A percentile compares a stretch with the other conserved stretches of the same genome.
Evolutionary conservation across 2,329 filamentous ascomycete genomes (phyloP).

Genomic region (Penicillium brasilianum): DNA sequence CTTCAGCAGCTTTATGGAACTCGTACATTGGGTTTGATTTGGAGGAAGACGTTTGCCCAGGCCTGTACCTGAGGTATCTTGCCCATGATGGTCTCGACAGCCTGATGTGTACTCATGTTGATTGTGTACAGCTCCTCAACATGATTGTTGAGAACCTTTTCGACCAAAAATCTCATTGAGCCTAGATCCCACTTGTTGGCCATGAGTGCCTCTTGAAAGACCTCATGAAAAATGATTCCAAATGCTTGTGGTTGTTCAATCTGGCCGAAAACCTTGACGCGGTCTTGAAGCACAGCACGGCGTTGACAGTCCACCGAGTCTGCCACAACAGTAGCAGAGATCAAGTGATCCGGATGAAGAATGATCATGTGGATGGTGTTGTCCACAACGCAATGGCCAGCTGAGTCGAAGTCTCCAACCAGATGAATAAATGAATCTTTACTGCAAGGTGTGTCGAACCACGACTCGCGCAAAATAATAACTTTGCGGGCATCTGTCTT

Average conservation of each 20-base stretch:
- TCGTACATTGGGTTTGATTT: conserved; percentile 68
- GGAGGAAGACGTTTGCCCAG: conserved; percentile 85
- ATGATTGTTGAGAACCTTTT: conserved; percentile 73
- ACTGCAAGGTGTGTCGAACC: conserved; percentile 79
- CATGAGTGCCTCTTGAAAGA: conserved; percentile 89
- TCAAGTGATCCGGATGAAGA: conserved; percentile 90
- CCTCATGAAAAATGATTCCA: conserved; percentile 89
- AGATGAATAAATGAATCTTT: conserved; percentile 82
- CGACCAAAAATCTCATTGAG: conserved; percentile 71
- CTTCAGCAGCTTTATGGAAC: conserved; percentile 1
- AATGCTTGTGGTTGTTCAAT: conserved; percentile 83
- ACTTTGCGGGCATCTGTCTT: conserved; percentile 67
- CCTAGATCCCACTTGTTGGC: conserved; percentile 77
- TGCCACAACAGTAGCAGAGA: conserved; percentile 94
- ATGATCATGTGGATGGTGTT: conserved; percentile 86
- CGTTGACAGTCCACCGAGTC: conserved; percentile 93
- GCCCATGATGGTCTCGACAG: conserved; percentile 77
- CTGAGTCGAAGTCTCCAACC: conserved; percentile 73
- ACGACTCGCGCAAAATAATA: conserved; percentile 81
- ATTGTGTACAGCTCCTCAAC: conserved; percentile 90
- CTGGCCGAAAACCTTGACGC: conserved; percentile 87
- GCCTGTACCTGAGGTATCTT: conserved; percentile 81
- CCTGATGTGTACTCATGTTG: conserved; percentile 72
- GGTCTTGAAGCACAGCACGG: conserved; percentile 89
- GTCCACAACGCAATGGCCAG: conserved; percentile 79